Conservation (phyloP, 2,329 filamentous ascomycete genomes). For the Magnaporthiopsis incrustans region DNA sequence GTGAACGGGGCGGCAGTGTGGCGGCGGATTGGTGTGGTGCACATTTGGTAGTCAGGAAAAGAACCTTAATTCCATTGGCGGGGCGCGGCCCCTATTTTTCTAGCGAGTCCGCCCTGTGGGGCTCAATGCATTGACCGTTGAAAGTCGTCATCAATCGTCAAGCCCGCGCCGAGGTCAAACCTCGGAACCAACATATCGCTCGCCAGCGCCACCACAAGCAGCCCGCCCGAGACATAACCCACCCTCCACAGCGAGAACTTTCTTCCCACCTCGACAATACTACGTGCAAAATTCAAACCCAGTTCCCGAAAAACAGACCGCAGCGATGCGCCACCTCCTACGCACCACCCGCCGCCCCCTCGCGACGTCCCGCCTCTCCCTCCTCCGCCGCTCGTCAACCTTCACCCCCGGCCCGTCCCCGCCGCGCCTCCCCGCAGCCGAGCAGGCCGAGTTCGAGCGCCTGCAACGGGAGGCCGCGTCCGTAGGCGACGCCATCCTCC, state of each 20-base stretch:
- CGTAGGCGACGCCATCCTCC: conserved; percentile 16
- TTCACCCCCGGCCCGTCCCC: conserved; percentile 58
- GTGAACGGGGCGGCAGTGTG: too few relatives aligned
- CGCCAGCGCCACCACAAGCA: not conserved
- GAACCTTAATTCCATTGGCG: too few relatives aligned
- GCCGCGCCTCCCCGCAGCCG: conserved; percentile 76
- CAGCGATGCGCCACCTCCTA: not conserved
- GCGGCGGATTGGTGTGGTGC: too few relatives aligned
- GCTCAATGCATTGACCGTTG: not conserved
- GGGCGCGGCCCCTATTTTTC: not conserved
- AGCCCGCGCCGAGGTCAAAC: too few relatives aligned
- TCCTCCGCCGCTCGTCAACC: conserved; percentile 21
- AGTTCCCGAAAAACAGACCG: not conserved
- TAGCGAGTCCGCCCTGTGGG: not conserved
- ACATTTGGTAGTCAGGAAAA: too few relatives aligned
- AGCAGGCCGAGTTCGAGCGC: conserved; percentile 84
- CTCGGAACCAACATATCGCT: too few relatives aligned
- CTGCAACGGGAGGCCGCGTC: conserved; percentile 58
- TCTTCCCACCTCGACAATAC: too few relatives aligned
- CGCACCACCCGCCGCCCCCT: too few relatives aligned
- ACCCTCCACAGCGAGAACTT: too few relatives aligned
- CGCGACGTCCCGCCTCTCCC: too few relatives aligned
- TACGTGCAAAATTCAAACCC: too few relatives aligned
- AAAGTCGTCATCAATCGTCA: not conserved
- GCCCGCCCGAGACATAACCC: too few relatives aligned